Evolutionary conservation across 1,139 yeast species (phyloP).

Genomic region (Saccharomyces hybrid): DNA sequence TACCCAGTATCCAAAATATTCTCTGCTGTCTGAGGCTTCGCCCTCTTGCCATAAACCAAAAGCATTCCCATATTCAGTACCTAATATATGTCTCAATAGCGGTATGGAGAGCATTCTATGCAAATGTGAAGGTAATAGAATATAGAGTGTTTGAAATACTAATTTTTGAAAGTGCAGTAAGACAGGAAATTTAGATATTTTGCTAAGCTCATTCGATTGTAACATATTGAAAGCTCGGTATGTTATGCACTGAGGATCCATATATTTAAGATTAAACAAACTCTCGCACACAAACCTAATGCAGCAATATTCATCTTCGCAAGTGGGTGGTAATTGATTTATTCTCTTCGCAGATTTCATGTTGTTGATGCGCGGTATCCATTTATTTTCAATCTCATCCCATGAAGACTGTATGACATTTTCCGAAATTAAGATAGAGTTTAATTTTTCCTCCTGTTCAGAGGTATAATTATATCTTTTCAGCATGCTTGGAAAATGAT

Average conservation of each 20-base stretch:
- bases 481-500: slow-evolving; percentile 27
- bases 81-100: slow-evolving; percentile 43
- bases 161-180: slow-evolving; percentile 44
- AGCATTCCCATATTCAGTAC: slow-evolving; percentile 63
- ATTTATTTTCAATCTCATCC: slow-evolving; percentile 23
- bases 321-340: slow-evolving; percentile 26
- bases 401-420: slow-evolving; percentile 24
- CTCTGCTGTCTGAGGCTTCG: slow-evolving; percentile 41
- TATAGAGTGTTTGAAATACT: slow-evolving; percentile 44
- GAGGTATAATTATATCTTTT: slow-evolving; percentile 10
- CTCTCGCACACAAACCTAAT: slow-evolving; percentile 34
- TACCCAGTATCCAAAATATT: slow-evolving; percentile 59
- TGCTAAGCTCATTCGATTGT: slow-evolving; percentile 50
- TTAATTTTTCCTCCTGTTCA: slow-evolving; percentile 11
- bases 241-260: slow-evolving; percentile 7
- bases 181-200: slow-evolving; percentile 43
- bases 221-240: slow-evolving; percentile 35
- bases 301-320: slow-evolving; percentile 36
- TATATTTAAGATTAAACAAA: slow-evolving; percentile 17
- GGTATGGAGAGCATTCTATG: slow-evolving; percentile 37
- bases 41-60: slow-evolving; percentile 62
- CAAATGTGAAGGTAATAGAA: slow-evolving; percentile 37
- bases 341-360: slow-evolving; percentile 24
- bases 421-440: slow-evolving; percentile 8
- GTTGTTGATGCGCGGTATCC: slow-evolving; percentile 34